Conservation (phyloP, 148 eudicot genomes). For the Gaultheria prostrata region DNA sequence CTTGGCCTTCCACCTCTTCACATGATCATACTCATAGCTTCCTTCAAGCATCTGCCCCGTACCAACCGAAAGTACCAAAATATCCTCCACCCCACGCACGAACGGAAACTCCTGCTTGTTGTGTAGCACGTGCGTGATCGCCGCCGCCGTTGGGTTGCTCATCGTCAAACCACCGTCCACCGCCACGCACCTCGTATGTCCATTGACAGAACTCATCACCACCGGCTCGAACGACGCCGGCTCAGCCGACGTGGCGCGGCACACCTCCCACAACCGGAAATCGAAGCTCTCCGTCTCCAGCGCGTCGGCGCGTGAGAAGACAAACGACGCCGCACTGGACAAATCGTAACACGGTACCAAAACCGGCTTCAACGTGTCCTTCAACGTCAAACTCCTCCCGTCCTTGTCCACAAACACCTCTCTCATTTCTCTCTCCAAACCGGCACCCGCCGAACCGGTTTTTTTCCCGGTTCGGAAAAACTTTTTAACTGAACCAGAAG, state of each 20-base stretch:
- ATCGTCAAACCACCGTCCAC: slow-evolving; percentile 76
- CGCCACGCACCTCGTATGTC: slow-evolving; percentile 61
- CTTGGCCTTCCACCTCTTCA: slow-evolving; percentile 66
- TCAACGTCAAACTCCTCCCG: slow-evolving; percentile 53
- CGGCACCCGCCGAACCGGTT: slow-evolving; percentile 23
- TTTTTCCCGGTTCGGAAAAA: slow-evolving; percentile 27
- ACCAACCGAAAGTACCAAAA: slow-evolving; percentile 81
- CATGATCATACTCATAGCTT: slow-evolving; percentile 53
- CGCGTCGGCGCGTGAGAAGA: slow-evolving; percentile 89
- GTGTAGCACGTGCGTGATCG: slow-evolving; percentile 90
- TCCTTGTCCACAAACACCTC: slow-evolving; percentile 37
- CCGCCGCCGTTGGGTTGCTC: slow-evolving; percentile 87
- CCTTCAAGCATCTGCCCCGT: slow-evolving; percentile 77
- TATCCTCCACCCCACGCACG: slow-evolving; percentile 88
- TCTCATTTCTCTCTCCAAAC: slow-evolving; percentile 57
- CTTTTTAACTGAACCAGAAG: slow-evolving; percentile 27
- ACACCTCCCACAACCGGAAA: slow-evolving; percentile 74
- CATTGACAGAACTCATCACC: slow-evolving; percentile 54
- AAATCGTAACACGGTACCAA: slow-evolving; percentile 85
- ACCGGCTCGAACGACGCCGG: slow-evolving; percentile 72
- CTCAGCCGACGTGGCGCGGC: slow-evolving; percentile 78
- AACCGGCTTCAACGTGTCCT: slow-evolving; percentile 80
- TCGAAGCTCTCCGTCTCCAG: slow-evolving; percentile 72
- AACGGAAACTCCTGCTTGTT: slow-evolving; percentile 92
- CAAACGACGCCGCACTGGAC: slow-evolving; percentile 68